These are phyloP conservation scores for Albophoma yamanashiensis DNA, from an alignment of 2,329 filamentous ascomycete genomes.

Conservation along the genomic window DNA sequence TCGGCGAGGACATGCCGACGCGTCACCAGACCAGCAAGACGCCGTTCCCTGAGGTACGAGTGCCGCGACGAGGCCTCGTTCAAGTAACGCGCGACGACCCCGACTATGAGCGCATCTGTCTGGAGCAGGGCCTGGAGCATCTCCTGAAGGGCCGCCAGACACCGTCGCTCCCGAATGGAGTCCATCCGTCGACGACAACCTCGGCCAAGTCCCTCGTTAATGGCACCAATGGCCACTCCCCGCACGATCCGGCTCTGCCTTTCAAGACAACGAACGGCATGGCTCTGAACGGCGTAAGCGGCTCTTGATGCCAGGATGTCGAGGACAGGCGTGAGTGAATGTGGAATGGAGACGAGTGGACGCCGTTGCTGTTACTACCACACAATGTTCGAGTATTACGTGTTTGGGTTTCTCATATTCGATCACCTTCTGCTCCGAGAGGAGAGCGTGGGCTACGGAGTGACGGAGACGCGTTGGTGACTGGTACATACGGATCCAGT, in stretches of 20 bases:
- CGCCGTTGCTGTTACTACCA: background rate
- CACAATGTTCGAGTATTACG: background rate
- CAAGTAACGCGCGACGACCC: slow-evolving; percentile 45
- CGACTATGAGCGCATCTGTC: slow-evolving; percentile 43
- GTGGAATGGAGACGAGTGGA: background rate
- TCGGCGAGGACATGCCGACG: slow-evolving; percentile 39
- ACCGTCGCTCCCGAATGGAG: slow-evolving; percentile 33
- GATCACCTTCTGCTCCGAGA: background rate
- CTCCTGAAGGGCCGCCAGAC: slow-evolving; percentile 36
- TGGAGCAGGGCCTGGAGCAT: slow-evolving; percentile 46
- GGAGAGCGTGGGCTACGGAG: background rate
- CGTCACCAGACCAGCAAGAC: slow-evolving; percentile 36
- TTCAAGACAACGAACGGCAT: slow-evolving; percentile 10
- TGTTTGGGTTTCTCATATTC: background rate
- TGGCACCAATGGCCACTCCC: slow-evolving; percentile 14
- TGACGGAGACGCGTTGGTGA: background rate
- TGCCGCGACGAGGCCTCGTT: slow-evolving; percentile 43
- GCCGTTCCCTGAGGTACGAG: slow-evolving; percentile 43
- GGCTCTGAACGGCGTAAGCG: slow-evolving; percentile 19
- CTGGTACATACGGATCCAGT: background rate
- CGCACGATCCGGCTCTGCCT: slow-evolving; percentile 9
- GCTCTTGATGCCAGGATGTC: slow-evolving; percentile 4
- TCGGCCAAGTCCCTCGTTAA: slow-evolving; percentile 17
- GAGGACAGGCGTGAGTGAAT: background rate
- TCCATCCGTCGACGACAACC: slow-evolving; percentile 28